Evolutionary conservation across 306 rosid genomes (phyloP).

Genomic region (Dalbergia cochinchinensis): DNA sequence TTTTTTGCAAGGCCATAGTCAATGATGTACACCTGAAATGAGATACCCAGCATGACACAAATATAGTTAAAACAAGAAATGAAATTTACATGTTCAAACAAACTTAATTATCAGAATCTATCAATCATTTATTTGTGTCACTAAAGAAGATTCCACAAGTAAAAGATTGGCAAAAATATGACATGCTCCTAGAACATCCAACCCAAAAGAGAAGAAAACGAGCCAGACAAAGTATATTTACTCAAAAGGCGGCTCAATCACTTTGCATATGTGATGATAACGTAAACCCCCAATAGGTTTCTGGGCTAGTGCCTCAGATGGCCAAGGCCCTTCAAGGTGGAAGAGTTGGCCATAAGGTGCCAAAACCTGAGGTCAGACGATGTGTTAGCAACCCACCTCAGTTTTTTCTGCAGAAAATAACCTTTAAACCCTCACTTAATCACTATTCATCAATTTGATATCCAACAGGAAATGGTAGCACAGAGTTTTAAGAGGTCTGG

Average conservation of each 20-base stretch:
- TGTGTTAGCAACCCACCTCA: background rate
- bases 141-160: conserved; percentile 17
- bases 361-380: conserved; percentile 2
- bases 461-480: conserved; percentile 13
- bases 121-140: conserved; percentile 9
- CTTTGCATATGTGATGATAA: background rate
- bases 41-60: conserved; percentile 36
- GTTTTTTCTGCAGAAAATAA: conserved; percentile 7
- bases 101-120: conserved; percentile 31
- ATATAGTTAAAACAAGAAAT: conserved; percentile 27
- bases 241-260: conserved; percentile 33
- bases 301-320: background rate
- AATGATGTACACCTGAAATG: conserved; percentile 81
- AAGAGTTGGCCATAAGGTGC: conserved; percentile 23
- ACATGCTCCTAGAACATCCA: conserved; percentile 36
- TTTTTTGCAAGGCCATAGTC: conserved; percentile 99
- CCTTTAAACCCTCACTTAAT: conserved; percentile 26
- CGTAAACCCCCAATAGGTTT: background rate
- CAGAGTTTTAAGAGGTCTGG: background rate
- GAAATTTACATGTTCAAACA: conserved; percentile 10
- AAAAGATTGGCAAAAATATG: conserved; percentile 17
- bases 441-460: conserved; percentile 15
- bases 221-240: background rate
- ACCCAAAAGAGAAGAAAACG: conserved; percentile 6
- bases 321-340: conserved; percentile 9